Percentiles rank a stretch among this genome's conserved stretches.
Conservation (phyloP, 345 rosid genomes). For the Gynandropsis gynandra region DNA sequence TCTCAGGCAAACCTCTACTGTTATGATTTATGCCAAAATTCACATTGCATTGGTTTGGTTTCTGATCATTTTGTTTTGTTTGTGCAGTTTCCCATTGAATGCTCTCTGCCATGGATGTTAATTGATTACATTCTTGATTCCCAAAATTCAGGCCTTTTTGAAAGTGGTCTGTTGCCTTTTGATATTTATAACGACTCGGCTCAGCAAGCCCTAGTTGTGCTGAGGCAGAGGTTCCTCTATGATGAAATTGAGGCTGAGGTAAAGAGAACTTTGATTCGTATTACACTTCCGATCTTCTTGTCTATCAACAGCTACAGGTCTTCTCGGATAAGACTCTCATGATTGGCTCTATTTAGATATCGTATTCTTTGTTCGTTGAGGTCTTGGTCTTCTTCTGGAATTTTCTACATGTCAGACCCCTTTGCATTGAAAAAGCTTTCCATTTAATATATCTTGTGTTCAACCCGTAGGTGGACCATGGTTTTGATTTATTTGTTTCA, state of each 20-base stretch:
- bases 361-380: too few relatives aligned
- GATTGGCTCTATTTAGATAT: too few relatives aligned
- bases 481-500: conserved; percentile 90
- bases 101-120: conserved; percentile 99
- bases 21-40: background rate
- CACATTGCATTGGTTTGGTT: background rate
- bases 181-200: conserved; percentile 98
- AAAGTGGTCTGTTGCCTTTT: conserved; percentile 87
- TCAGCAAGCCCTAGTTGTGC: conserved; percentile 81
- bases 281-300: background rate
- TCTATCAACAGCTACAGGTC: conserved; percentile 10
- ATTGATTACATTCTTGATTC: conserved; percentile 81
- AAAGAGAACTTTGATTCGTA: conserved; percentile 10
- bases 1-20: conserved; percentile 5
- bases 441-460: conserved; percentile 6
- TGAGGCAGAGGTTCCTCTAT: conserved; percentile 92
- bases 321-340: conserved; percentile 1
- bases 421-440: background rate
- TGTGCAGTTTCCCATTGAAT: conserved; percentile 87
- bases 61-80: conserved; percentile 8
- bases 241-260: conserved; percentile 99
- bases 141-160: conserved; percentile 77
- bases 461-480: conserved; percentile 77
- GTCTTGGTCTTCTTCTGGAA: too few relatives aligned
- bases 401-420: background rate